Base-by-base conservation (phyloP, 139 green algal species). In the Micromonas commoda region DNA sequence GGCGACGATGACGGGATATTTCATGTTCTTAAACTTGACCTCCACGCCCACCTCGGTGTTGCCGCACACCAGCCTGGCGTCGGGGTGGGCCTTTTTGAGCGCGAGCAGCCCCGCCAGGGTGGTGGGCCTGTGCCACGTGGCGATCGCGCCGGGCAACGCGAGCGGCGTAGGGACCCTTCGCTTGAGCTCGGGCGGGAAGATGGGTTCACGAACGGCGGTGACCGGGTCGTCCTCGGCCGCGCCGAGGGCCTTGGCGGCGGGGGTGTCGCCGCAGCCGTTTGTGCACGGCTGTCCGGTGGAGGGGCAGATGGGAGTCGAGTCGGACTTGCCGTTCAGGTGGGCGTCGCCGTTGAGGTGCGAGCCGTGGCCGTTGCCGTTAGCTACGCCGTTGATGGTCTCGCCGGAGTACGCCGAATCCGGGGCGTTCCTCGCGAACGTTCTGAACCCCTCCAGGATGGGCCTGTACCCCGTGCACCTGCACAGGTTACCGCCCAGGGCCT, bases 21-120 rank as follows among this genome's bases (percentile, higher is more conserved):
- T 39, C 6, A 80, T 74, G 26, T 82, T 64, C 84, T 98, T 98
- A 88, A 98, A 97, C 86, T 96, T 97, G 85, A 96, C 89, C 81
- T 98, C 94, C 57, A 98, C 97, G 82, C 95, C 94, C 33, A 97
- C 90, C 84, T 98, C 94, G 1, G 92, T 97, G 85, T 98, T 98
- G 28, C 94, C 94, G 28, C 88, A 92, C 13, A 97, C 88, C 33
- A 98, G 45, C 83, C 91, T 90, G 1, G 90, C 89, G 0, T 83
- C 69, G 0, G 87, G 87, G 76, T 88, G 77, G 69, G 80, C 24
- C 0, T 69, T 61, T 80, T 92, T 93, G n/a, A 37, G 26, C 28
- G n/a, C 31, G 24, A 98, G 80, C 81, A 98, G 85, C 68, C 87
- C 57, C 19, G 86, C 51, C 82, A 98, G 77, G 1, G 9, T 90